Percentiles rank a stretch among this genome's conserved stretches.
phyloP scores from a whole-genome alignment of 139 green algal species.

The Chlamydomonas sp. region DNA sequence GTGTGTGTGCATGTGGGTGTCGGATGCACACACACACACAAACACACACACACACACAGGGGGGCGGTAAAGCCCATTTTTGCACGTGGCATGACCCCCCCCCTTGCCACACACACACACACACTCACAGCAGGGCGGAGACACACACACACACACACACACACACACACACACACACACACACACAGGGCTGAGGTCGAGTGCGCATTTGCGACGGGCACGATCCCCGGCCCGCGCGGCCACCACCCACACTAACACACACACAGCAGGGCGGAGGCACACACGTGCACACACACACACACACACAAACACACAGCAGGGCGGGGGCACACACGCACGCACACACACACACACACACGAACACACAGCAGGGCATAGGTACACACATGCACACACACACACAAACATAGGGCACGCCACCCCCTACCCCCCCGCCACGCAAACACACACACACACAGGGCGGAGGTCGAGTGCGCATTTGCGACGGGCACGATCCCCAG shows the following conservation, averaged over 20 bases:
- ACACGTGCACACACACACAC: too few species aligned
- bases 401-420: background rate
- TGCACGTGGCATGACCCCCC: background rate
- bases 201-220: too few species aligned
- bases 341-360: background rate
- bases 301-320: too few species aligned
- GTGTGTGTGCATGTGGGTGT: background rate
- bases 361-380: background rate
- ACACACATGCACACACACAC: background rate
- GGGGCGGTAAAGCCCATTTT: too few species aligned
- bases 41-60: too few species aligned
- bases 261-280: too few species aligned
- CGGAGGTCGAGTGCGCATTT: too few species aligned
- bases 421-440: too few species aligned
- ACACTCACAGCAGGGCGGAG: background rate
- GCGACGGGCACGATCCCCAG: background rate
- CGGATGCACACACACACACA: too few species aligned
- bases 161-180: background rate
- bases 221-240: too few species aligned
- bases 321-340: background rate
- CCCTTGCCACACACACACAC: background rate
- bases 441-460: background rate
- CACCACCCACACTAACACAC: too few species aligned
- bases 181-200: background rate
- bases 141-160: background rate